A percentile compares a stretch with the other conserved stretches of the same genome.
Conservation (phyloP, 2,329 filamentous ascomycete genomes). For the Metarhizium sp. region DNA sequence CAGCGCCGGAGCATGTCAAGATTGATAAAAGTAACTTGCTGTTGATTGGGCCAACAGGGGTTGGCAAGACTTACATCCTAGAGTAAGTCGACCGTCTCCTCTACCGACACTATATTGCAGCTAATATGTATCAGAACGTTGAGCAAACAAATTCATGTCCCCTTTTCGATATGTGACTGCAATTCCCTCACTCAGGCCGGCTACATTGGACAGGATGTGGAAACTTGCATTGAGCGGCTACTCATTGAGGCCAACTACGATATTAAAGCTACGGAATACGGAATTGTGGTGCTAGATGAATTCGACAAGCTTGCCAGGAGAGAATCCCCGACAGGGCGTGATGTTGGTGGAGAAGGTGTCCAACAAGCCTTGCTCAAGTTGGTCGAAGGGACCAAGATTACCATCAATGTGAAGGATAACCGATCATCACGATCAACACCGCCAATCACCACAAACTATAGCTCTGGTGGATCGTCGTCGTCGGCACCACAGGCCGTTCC, state of each 20-base stretch:
- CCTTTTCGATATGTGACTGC: slow-evolving; percentile 92
- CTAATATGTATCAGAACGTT: slow-evolving; percentile 56
- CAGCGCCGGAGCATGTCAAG: slow-evolving; percentile 45
- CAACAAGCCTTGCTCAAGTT: slow-evolving; percentile 94
- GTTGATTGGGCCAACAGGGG: slow-evolving; percentile 82
- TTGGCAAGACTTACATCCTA: slow-evolving; percentile 92
- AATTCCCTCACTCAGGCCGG: slow-evolving; percentile 94
- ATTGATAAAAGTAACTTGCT: slow-evolving; percentile 96
- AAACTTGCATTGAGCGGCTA: slow-evolving; percentile 84
- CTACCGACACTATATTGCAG: background rate
- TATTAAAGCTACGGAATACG: slow-evolving; percentile 72
- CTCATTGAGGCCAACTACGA: slow-evolving; percentile 88
- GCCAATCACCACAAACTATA: slow-evolving; percentile 45
- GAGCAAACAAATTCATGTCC: slow-evolving; percentile 86
- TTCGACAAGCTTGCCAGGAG: slow-evolving; percentile 94
- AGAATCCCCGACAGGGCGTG: slow-evolving; percentile 79
- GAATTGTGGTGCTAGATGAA: slow-evolving; percentile 93
- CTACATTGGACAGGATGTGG: slow-evolving; percentile 97
- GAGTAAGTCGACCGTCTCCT: slow-evolving; percentile 36
- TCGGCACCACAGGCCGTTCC: slow-evolving; percentile 36
- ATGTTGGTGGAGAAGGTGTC: slow-evolving; percentile 92
- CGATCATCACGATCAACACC: slow-evolving; percentile 45
- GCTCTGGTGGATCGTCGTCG: slow-evolving; percentile 30
- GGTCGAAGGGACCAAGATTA: slow-evolving; percentile 89
- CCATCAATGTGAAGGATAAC: slow-evolving; percentile 79